Percentiles rank a stretch among this genome's conserved stretches.
Evolutionary conservation across 306 rosid genomes (phyloP).

Genomic region (Trifolium repens): DNA sequence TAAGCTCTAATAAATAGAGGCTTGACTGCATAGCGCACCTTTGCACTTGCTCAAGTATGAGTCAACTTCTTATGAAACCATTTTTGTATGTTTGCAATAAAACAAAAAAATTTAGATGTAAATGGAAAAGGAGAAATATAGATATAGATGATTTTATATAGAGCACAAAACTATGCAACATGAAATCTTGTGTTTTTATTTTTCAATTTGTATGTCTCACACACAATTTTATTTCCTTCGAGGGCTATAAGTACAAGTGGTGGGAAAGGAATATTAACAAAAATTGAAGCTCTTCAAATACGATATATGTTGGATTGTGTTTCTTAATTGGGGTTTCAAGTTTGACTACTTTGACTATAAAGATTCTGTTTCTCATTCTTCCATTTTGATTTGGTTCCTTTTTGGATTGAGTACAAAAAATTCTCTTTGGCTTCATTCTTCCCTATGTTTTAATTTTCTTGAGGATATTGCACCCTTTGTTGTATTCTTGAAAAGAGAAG

Average conservation of each 20-base stretch:
- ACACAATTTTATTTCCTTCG: slow-evolving; percentile 25
- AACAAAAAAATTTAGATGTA: too few species aligned
- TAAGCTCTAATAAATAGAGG: too few species aligned
- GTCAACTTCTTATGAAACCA: too few species aligned
- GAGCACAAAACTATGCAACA: slow-evolving; percentile 32
- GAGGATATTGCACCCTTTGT: slow-evolving; percentile 31
- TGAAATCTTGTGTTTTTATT: slow-evolving; percentile 37
- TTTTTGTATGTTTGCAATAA: too few species aligned
- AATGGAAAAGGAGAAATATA: neutral
- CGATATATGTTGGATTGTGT: slow-evolving; percentile 58
- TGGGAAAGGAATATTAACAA: slow-evolving; percentile 45
- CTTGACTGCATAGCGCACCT: too few species aligned
- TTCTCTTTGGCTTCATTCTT: slow-evolving; percentile 36
- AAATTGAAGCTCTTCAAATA: slow-evolving; percentile 42
- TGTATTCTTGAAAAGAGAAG: slow-evolving; percentile 50
- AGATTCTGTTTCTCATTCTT: slow-evolving; percentile 73
- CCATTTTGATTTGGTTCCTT: slow-evolving; percentile 73
- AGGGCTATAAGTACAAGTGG: slow-evolving; percentile 38
- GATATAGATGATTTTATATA: neutral
- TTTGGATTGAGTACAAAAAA: slow-evolving; percentile 44
- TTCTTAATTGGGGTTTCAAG: slow-evolving; percentile 53
- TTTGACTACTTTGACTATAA: slow-evolving; percentile 65
- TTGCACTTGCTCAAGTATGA: neutral
- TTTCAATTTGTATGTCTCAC: slow-evolving; percentile 14
- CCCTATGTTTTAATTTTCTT: slow-evolving; percentile 31